These are phyloP conservation scores for Terfezia boudieri DNA, from an alignment of 495 filamentous ascomycete species.

Conservation along the genomic window DNA sequence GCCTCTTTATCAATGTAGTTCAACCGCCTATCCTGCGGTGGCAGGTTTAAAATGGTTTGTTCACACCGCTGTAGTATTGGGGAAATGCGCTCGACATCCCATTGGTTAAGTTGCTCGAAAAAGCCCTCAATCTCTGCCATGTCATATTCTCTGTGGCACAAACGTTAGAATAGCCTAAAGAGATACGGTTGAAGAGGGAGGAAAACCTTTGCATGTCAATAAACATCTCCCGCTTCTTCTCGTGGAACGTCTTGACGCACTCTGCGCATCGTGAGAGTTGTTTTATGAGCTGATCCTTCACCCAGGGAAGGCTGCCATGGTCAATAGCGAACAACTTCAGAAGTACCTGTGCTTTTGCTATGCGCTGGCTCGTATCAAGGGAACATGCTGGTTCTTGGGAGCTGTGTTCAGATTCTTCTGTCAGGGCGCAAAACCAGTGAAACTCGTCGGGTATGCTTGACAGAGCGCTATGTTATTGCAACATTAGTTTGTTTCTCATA, in stretches of 20 bases:
- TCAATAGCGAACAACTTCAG: conserved; percentile 16
- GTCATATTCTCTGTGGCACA: conserved; percentile 10
- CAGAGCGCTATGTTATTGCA: conserved; percentile 6
- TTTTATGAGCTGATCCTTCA: conserved; percentile 10
- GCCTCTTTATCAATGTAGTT: conserved; percentile 4
- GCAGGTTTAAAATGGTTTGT: conserved; percentile 3
- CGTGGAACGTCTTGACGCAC: conserved; percentile 14
- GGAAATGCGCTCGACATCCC: conserved; percentile 12
- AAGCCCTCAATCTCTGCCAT: conserved; percentile 17
- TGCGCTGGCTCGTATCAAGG: conserved; percentile 7
- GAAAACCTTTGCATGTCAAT: conserved; percentile 1
- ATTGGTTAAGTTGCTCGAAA: conserved; percentile 13
- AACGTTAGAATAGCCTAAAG: background rate
- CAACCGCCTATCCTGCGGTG: conserved; percentile 10
- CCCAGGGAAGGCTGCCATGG: conserved; percentile 14
- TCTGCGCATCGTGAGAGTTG: conserved; percentile 14
- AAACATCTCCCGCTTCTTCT: conserved; percentile 12
- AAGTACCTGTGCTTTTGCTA: conserved; percentile 12
- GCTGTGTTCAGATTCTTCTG: conserved; percentile 10
- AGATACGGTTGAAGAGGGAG: background rate
- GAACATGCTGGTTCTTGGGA: conserved; percentile 1
- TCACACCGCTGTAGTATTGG: conserved; percentile 9
- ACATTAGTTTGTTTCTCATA: background rate
- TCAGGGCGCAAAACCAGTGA: conserved; percentile 17
- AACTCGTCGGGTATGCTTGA: conserved; percentile 17